Evolutionary conservation across 371 early-diverging fungal genomes (phyloP), one percentile per base, ranked within the genome.

Genomic region (Mucor ambiguus): DNA sequence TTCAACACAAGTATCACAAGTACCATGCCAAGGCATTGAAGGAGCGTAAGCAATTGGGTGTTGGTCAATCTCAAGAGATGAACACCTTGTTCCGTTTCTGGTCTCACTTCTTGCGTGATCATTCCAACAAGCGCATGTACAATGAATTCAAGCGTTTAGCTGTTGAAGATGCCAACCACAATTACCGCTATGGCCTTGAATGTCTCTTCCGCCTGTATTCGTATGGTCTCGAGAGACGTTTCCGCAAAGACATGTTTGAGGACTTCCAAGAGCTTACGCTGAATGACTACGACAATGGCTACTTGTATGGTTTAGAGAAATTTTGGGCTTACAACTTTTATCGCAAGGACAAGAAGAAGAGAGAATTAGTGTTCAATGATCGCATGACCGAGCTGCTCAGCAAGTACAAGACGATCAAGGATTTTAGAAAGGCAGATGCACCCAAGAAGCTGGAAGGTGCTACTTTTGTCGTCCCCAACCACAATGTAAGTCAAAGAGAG

Each of bases 21-120:
- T 97, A 94, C 84, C 96, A 94, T 69, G 91, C 90, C 71, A 92
- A 93, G 81, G 98, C 98, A 11, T 78, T 96, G 48, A 90, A 89
- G 57, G 98, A 97, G 73, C 96, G 98, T 72, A 94, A 94, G 76
- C 88, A 88, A 61, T 84, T 91, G 32, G 98, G 98, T 14, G 82
- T 86, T 5, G 97, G 98, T 20, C 91, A 90, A 41, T 93, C 93
- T n/a, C 95, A 94, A 65, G 98, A 96, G 75, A 97, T 97, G 98
- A 97, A 97, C 85, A 96, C 96, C 4, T 81, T 97, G 60, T 97
- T 92, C 88, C 91, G 97, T n/a, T 97, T 97, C 92, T 97, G 98
- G 98, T 94, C 93, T 41, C 96, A 97, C 81, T 97, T 96, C 74
- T 83, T 97, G 76, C 94, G 97, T 74, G 96, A 96, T 77, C 92